phyloP scores from a whole-genome alignment of 2,329 filamentous ascomycete genomes.

The Endoconidiophora laricicola region DNA sequence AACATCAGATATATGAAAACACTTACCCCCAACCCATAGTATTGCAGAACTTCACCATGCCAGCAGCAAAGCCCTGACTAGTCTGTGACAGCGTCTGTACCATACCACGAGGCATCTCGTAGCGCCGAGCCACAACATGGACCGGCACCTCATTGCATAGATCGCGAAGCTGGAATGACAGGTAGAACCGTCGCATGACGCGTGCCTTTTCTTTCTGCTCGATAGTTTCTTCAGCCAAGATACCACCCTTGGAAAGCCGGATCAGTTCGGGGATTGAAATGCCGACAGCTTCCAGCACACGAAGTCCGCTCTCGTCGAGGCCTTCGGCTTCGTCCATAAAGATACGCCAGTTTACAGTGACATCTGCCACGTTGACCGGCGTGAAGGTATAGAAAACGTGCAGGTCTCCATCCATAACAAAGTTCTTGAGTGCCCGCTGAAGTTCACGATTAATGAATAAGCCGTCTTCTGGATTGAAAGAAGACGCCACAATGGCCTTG shows the following conservation, averaged over 20 bases:
- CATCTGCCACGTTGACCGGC: conserved; percentile 39
- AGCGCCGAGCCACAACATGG: conserved; percentile 52
- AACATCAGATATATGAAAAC: neutral
- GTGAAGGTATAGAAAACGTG: conserved; percentile 66
- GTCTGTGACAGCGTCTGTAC: conserved; percentile 59
- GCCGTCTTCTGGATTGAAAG: conserved; percentile 58
- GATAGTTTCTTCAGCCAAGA: conserved; percentile 43
- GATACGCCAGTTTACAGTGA: conserved; percentile 51
- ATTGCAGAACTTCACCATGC: conserved; percentile 66
- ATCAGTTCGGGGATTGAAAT: conserved; percentile 52
- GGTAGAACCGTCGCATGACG: conserved; percentile 56
- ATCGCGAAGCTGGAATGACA: conserved; percentile 62
- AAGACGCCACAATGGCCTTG: conserved; percentile 54
- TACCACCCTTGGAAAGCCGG: conserved; percentile 50
- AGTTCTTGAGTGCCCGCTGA: conserved; percentile 47
- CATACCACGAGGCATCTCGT: conserved; percentile 50
- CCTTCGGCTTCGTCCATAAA: conserved; percentile 55
- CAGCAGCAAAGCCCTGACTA: conserved; percentile 62
- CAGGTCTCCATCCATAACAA: conserved; percentile 70
- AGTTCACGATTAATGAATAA: conserved; percentile 57
- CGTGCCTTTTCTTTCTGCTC: conserved; percentile 43
- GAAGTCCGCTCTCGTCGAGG: conserved; percentile 53
- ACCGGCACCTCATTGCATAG: conserved; percentile 62
- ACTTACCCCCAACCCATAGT: conserved; percentile 55
- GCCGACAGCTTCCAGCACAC: conserved; percentile 51